Evolutionary conservation across 371 early-diverging fungal genomes (phyloP), one percentile per base, ranked within the genome.

Genomic region (Nematocida parisii): DNA sequence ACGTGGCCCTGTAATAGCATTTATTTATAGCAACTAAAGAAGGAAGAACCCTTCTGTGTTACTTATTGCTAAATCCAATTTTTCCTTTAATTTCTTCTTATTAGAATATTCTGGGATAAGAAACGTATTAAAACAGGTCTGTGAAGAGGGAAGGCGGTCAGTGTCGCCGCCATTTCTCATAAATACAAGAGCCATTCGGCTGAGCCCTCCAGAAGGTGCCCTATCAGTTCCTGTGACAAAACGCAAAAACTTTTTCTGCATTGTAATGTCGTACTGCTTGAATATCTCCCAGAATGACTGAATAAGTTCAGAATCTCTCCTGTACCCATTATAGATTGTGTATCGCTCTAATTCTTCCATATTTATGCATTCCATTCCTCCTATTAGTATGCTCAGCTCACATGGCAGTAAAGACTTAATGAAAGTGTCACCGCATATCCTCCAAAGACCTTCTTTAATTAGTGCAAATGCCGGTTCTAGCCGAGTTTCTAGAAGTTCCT

Each of bases 221-320:
- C 99, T 90, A 86, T 96, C 96, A 50, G 92, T 93, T 40, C 96
- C 96, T 5, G 99, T 97, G 0, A 93, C 93, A 90, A 98, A 98
- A 71, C 92, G 92, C 11, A 98, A 86, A 15, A 98, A 88, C 83
- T 93, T 93, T 88, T 94, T 94, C 47, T 83, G 81, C 75, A 93
- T 92, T 66, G 91, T 92, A 46, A 90, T 89, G 1, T 89, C 85
- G 83, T 94, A 92, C 4, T 85, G 89, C 81, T 92, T 91, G 20
- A 95, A 93, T 71, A 94, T 92, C 55, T 90, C 89, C 99, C 99
- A 98, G 86, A 98, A 96, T 84, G 90, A 75, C 66, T 82, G 42
- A 9, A 86, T 71, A 56, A 89, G 85, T 27, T 61, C 5, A 93
- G 92, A 18, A 91, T 90, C 15, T 87, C 88, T 81, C 92, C 92